Percentiles rank a stretch among this genome's conserved stretches.
Conservation (phyloP, 306 rosid genomes). For the Prunus kanzakura region DNA sequence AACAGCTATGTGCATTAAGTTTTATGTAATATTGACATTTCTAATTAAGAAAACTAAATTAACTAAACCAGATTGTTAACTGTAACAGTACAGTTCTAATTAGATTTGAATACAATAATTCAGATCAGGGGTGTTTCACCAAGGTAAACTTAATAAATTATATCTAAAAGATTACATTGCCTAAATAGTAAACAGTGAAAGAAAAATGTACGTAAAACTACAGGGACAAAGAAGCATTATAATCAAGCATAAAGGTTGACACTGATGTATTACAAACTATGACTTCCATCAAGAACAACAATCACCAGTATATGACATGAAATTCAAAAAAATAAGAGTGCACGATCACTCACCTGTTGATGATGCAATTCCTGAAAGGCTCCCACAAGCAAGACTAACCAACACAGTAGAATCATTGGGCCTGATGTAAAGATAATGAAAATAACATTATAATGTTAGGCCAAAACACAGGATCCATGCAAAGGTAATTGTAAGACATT, state of each 20-base stretch:
- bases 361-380: conserved; percentile 95
- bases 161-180: not conserved
- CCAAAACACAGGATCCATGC: conserved; percentile 1
- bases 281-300: conserved; percentile 12
- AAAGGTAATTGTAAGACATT: conserved; percentile 3
- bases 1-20: conserved; percentile 66
- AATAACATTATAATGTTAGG: conserved; percentile 9
- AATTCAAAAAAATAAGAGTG: conserved; percentile 5
- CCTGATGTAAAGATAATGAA: conserved; percentile 37
- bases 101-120: conserved; percentile 21
- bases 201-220: not conserved
- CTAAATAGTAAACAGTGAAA: not conserved
- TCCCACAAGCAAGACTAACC: conserved; percentile 89
- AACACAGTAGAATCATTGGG: conserved; percentile 65
- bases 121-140: conserved; percentile 21
- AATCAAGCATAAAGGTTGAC: conserved; percentile 16
- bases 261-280: conserved; percentile 1
- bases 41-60: conserved; percentile 35
- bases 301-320: not conserved
- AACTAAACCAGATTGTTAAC: conserved; percentile 34
- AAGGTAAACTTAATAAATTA: conserved; percentile 6
- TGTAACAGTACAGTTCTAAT: conserved; percentile 29
- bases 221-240: not conserved
- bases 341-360: conserved; percentile 86
- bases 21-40: conserved; percentile 24